Percentiles rank a stretch among this genome's conserved stretches.
These are phyloP conservation scores for Didymosphaeria variabile DNA, from an alignment of 2,329 filamentous ascomycete species.

Conservation along the genomic window DNA sequence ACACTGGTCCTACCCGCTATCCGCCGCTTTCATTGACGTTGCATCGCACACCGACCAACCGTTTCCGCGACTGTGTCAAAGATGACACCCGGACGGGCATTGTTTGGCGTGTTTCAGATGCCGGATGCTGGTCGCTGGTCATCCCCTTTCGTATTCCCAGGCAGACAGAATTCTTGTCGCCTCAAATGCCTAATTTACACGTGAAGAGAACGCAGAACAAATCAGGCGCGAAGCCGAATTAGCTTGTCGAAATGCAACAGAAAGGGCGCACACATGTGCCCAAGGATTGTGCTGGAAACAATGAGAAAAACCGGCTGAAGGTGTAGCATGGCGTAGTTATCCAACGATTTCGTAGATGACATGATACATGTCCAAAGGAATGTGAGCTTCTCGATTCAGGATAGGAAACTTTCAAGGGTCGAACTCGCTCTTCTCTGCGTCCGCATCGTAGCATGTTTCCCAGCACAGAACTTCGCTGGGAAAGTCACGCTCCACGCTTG, in stretches of 20 bases:
- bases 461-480: constrained; percentile 54
- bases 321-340: constrained; percentile 1
- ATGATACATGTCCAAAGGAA: constrained; percentile 12
- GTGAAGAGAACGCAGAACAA: constrained; percentile 1
- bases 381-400: neutral
- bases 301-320: constrained; percentile 7
- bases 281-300: constrained; percentile 1
- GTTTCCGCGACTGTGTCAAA: constrained; percentile 16
- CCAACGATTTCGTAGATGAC: constrained; percentile 11
- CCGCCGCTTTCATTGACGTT: neutral
- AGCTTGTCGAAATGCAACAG: neutral
- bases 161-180: constrained; percentile 15
- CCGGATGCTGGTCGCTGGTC: constrained; percentile 2
- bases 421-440: constrained; percentile 37
- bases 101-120: constrained; percentile 23
- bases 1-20: neutral
- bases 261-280: neutral
- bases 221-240: constrained; percentile 1
- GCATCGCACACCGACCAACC: constrained; percentile 15
- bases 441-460: constrained; percentile 58
- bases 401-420: neutral
- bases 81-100: constrained; percentile 15
- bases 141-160: neutral
- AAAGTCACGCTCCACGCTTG: constrained; percentile 56
- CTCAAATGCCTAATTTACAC: constrained; percentile 3